Conservation (phyloP, 1,284 basidiomycete genomes). For the Kwoniella shivajii region DNA sequence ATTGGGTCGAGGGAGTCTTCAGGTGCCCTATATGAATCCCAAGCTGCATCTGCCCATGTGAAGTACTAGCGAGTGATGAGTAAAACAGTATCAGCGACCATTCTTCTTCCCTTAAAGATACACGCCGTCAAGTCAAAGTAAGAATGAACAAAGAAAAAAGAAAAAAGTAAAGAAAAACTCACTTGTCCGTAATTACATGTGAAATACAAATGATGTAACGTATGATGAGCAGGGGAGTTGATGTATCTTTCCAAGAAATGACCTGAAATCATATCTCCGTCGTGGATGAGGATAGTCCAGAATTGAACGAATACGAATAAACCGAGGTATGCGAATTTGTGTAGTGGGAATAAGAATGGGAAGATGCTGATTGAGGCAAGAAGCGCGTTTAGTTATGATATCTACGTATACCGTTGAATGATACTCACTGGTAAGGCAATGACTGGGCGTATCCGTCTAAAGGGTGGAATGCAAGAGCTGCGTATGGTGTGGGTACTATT, state of each 20-base stretch:
- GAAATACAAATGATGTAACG: conserved; percentile 93
- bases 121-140: neutral
- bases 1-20: conserved; percentile 81
- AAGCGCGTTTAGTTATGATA: neutral
- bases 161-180: conserved; percentile 12
- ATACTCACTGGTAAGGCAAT: conserved; percentile 76
- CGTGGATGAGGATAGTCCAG: conserved; percentile 95
- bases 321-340: conserved; percentile 75
- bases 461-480: conserved; percentile 96
- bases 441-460: conserved; percentile 93
- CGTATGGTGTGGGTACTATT: conserved; percentile 93
- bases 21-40: conserved; percentile 85
- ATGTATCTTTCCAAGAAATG: conserved; percentile 82
- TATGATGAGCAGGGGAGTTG: conserved; percentile 98
- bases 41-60: conserved; percentile 86
- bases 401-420: neutral
- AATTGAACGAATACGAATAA: conserved; percentile 88
- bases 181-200: conserved; percentile 91
- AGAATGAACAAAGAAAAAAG: neutral
- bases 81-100: neutral
- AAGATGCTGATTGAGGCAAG: conserved; percentile 60
- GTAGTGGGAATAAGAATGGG: conserved; percentile 87
- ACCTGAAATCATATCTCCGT: conserved; percentile 99
- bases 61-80: conserved; percentile 71
- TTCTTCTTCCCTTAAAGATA: neutral